These are phyloP conservation scores for Trichoderma harzianum DNA, from an alignment of 2,329 filamentous ascomycete species.

Conservation along the genomic window DNA sequence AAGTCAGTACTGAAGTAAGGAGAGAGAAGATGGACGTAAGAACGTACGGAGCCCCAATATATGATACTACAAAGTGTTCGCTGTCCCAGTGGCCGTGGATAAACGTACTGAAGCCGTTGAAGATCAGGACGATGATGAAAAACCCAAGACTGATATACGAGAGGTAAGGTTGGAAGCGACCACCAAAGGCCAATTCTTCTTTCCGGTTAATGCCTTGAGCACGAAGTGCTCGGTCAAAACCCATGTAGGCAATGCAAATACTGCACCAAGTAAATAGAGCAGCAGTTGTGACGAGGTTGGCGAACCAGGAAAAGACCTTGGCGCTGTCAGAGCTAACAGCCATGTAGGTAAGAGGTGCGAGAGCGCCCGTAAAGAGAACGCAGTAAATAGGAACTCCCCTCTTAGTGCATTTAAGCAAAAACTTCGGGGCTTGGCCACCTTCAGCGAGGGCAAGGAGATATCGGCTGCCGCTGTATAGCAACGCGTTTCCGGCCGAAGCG, in stretches of 20 bases:
- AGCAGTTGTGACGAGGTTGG: constrained; percentile 51
- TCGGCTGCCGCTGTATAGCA: constrained; percentile 45
- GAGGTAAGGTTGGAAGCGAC: constrained; percentile 49
- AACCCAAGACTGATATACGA: constrained; percentile 48
- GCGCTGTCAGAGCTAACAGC: constrained; percentile 44
- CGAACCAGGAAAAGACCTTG: constrained; percentile 51
- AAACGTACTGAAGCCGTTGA: constrained; percentile 56
- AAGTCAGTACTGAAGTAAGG: too few relatives aligned
- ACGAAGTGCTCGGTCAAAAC: constrained; percentile 37
- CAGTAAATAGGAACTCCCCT: constrained; percentile 57
- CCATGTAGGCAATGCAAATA: constrained; percentile 49
- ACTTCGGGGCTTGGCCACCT: constrained; percentile 40
- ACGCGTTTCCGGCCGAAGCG: constrained; percentile 44
- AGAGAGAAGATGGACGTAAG: too few relatives aligned
- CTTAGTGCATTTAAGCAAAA: constrained; percentile 56
- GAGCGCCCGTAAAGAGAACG: constrained; percentile 45
- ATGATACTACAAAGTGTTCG: background rate
- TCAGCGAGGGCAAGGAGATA: constrained; percentile 47
- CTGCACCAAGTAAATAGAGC: constrained; percentile 41
- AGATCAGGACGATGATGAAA: constrained; percentile 48
- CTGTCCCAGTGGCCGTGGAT: constrained; percentile 32
- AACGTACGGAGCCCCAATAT: background rate
- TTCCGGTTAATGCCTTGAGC: background rate
- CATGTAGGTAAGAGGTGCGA: constrained; percentile 50
- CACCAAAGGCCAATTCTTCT: constrained; percentile 45